phyloP scores from a whole-genome alignment of 2,329 filamentous ascomycete species.

The Cladosporium sp. region DNA sequence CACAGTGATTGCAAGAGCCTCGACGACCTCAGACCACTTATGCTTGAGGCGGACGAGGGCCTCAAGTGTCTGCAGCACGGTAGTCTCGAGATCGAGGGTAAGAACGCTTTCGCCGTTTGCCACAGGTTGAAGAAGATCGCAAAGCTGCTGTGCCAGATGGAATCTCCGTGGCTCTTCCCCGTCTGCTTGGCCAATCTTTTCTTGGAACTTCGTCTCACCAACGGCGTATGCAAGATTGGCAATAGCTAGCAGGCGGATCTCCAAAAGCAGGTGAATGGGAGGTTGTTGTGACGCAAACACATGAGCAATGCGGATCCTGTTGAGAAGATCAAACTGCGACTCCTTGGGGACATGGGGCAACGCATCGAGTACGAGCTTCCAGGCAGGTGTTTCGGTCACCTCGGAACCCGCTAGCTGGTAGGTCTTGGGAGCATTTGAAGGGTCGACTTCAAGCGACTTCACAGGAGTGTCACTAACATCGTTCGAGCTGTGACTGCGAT shows the following conservation, averaged over 20 bases:
- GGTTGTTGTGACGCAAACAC: constrained; percentile 68
- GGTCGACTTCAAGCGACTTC: constrained; percentile 35
- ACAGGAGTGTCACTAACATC: constrained; percentile 32
- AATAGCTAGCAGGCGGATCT: constrained; percentile 78
- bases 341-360: constrained; percentile 67
- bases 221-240: constrained; percentile 91
- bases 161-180: constrained; percentile 84
- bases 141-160: constrained; percentile 88
- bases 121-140: constrained; percentile 85
- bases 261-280: constrained; percentile 72
- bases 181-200: constrained; percentile 84
- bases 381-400: constrained; percentile 45
- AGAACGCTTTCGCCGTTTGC: constrained; percentile 67
- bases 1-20: constrained; percentile 91
- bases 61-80: constrained; percentile 79
- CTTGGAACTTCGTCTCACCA: constrained; percentile 76
- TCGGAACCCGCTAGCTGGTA: constrained; percentile 64
- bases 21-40: constrained; percentile 78
- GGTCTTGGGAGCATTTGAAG: constrained; percentile 50
- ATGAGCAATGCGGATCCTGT: constrained; percentile 80
- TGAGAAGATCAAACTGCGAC: constrained; percentile 80
- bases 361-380: constrained; percentile 46
- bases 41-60: constrained; percentile 78
- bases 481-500: constrained; percentile 29
- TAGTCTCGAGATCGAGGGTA: constrained; percentile 76